phyloP scores from a whole-genome alignment of 202 grass and related monocot genomes.

The Panicum hallii region DNA sequence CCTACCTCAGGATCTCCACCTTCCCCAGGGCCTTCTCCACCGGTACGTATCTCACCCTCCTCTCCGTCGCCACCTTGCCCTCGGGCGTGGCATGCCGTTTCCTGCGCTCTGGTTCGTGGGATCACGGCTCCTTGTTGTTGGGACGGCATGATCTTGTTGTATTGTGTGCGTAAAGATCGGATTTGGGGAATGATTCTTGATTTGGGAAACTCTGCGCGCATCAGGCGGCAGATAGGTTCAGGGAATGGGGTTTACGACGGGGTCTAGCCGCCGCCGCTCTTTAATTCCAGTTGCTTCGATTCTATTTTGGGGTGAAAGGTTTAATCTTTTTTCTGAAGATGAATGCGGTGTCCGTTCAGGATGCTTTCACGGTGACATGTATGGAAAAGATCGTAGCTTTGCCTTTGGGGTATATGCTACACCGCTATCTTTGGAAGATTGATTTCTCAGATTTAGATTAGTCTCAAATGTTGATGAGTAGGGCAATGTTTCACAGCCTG shows the following conservation, averaged over 20 bases:
- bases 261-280: background rate
- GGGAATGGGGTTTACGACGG: background rate
- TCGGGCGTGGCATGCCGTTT: background rate
- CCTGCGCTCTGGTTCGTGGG: background rate
- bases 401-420: background rate
- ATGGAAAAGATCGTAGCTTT: slow-evolving; percentile 1
- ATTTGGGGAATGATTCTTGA: slow-evolving; percentile 21
- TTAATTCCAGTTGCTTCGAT: background rate
- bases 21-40: slow-evolving; percentile 86
- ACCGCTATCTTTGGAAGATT: background rate
- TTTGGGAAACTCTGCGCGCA: background rate
- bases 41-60: slow-evolving; percentile 36
- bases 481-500: background rate
- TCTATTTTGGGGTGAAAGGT: background rate
- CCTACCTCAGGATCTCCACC: slow-evolving; percentile 89
- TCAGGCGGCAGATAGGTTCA: background rate
- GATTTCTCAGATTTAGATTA: slow-evolving; percentile 4
- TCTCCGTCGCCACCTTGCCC: background rate
- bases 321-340: background rate
- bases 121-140: background rate
- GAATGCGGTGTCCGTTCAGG: background rate
- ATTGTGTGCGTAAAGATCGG: background rate
- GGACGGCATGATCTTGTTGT: background rate
- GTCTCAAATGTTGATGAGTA: background rate
- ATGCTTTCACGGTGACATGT: slow-evolving; percentile 12